Percentiles rank a stretch among this genome's conserved stretches.
These are phyloP conservation scores for Takakia lepidozioides DNA, from an alignment of 225 moss, liverwort and hornwort genomes.

Conservation along the genomic window DNA sequence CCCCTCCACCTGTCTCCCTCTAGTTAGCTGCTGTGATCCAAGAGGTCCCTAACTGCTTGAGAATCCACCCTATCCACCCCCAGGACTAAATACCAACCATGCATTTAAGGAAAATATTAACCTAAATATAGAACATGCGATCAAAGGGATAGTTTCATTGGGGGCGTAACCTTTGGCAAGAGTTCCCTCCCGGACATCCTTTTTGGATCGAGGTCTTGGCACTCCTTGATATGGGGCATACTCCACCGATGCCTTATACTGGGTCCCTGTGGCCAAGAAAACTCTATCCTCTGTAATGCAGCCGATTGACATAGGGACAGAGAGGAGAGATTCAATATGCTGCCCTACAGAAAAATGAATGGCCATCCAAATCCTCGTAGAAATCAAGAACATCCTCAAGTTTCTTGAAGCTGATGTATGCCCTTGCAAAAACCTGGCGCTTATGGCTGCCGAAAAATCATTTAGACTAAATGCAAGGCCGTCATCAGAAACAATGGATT, in stretches of 20 bases:
- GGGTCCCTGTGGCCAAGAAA: conserved; percentile 44
- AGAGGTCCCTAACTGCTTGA: too few relatives aligned
- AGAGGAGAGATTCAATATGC: conserved; percentile 1
- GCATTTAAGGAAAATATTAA: too few relatives aligned
- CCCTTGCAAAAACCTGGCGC: conserved; percentile 65
- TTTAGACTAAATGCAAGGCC: too few relatives aligned
- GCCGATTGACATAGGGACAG: too few relatives aligned
- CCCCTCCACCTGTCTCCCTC: too few relatives aligned
- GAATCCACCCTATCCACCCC: too few relatives aligned
- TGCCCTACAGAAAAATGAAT: conserved; percentile 84
- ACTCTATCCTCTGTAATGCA: too few relatives aligned
- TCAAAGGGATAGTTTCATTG: background rate
- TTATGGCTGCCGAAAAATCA: conserved; percentile 42
- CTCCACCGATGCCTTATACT: conserved; percentile 72
- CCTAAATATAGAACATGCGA: too few relatives aligned
- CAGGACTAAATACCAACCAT: too few relatives aligned
- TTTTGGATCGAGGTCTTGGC: conserved; percentile 82
- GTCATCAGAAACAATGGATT: too few relatives aligned
- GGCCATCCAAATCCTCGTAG: conserved; percentile 75
- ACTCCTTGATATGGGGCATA: conserved; percentile 87
- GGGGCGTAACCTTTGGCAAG: conserved; percentile 59
- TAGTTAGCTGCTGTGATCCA: too few relatives aligned
- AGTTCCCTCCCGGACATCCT: conserved; percentile 84
- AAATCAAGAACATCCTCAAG: conserved; percentile 86
- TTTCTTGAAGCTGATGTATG: conserved; percentile 86